Evolutionary conservation across 345 rosid genomes (phyloP).

Genomic region (Ailanthus altissimus): DNA sequence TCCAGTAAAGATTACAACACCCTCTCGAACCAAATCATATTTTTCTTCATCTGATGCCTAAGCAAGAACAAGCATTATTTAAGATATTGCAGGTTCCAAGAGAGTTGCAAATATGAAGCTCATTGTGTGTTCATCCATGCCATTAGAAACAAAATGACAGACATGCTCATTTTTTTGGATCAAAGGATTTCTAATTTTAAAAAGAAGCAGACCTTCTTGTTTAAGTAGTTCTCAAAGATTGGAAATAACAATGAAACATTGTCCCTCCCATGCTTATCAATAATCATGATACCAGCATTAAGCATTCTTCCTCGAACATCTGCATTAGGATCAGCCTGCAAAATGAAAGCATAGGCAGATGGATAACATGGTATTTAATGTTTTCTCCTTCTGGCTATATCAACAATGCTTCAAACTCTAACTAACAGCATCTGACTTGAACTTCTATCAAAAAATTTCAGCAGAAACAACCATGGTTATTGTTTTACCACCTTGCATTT

Average conservation of each 20-base stretch:
- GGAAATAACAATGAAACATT: conserved; percentile 92
- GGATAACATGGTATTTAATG: background rate
- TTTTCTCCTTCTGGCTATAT: background rate
- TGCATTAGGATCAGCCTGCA: conserved; percentile 92
- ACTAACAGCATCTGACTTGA: background rate
- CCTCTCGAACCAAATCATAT: conserved; percentile 96
- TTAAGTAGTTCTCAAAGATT: conserved; percentile 90
- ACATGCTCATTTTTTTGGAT: background rate
- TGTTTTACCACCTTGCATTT: background rate
- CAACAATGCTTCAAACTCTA: background rate
- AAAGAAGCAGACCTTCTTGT: conserved; percentile 68
- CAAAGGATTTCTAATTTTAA: conserved; percentile 18
- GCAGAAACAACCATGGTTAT: background rate
- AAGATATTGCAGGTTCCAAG: conserved; percentile 14
- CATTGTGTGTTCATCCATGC: background rate
- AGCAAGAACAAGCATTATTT: conserved; percentile 26
- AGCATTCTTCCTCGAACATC: conserved; percentile 99
- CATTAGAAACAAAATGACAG: background rate
- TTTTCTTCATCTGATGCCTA: conserved; percentile 92
- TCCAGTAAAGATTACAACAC: conserved; percentile 95
- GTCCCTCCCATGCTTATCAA: conserved; percentile 89
- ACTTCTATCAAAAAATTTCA: background rate
- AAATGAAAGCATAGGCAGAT: conserved; percentile 15
- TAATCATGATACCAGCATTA: conserved; percentile 89
- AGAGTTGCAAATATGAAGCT: conserved; percentile 2